Evolutionary conservation across 1,284 basidiomycete genomes (phyloP).

Genomic region (Sanghuangporus weigelae): DNA sequence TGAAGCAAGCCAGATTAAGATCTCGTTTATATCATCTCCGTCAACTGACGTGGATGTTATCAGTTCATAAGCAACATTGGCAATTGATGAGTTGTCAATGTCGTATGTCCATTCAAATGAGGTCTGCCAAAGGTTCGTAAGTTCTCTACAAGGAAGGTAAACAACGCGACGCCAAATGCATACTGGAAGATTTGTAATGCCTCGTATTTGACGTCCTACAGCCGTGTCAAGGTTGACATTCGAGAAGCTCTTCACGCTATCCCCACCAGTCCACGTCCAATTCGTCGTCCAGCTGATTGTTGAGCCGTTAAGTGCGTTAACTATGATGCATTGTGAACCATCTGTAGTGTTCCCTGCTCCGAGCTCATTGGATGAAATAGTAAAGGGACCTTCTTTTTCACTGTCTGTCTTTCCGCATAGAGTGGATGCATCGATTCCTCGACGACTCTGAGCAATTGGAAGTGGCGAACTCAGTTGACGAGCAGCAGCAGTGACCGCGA

Average conservation of each 20-base stretch:
- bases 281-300: constrained; percentile 47
- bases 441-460: not conserved
- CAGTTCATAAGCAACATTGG: constrained; percentile 56
- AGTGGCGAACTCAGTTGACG: not conserved
- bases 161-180: not conserved
- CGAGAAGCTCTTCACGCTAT: constrained; percentile 55
- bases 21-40: constrained; percentile 49
- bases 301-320: constrained; percentile 39
- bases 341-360: constrained; percentile 34
- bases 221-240: constrained; percentile 48
- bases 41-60: constrained; percentile 51
- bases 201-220: constrained; percentile 46
- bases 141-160: not conserved
- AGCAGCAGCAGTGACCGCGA: not conserved
- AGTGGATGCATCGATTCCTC: constrained; percentile 25
- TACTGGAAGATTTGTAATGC: constrained; percentile 51
- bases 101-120: constrained; percentile 39
- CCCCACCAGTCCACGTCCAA: constrained; percentile 50
- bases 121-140: constrained; percentile 27
- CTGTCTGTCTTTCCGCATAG: constrained; percentile 46
- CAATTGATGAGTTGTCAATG: constrained; percentile 26
- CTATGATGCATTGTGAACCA: constrained; percentile 49
- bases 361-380: constrained; percentile 49
- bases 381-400: constrained; percentile 36
- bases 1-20: constrained; percentile 68